Percentiles rank a stretch among this genome's conserved stretches.
These are phyloP conservation scores for Bruguiera sexangula DNA, from an alignment of 345 rosid species.

Conservation along the genomic window DNA sequence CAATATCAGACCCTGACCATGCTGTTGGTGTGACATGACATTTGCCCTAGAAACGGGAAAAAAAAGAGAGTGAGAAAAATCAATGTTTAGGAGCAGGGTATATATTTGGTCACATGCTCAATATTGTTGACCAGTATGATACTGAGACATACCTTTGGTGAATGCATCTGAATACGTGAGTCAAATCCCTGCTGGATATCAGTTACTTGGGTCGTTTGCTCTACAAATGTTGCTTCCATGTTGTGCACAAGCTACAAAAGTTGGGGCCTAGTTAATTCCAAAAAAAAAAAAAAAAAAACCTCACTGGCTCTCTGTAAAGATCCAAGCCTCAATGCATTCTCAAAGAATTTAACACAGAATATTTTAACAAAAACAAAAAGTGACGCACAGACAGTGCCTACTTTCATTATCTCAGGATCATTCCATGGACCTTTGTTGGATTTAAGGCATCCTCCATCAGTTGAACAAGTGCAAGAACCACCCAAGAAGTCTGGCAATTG, in stretches of 20 bases:
- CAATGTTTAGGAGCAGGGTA: slow-evolving; percentile 9
- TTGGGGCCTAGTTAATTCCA: slow-evolving; percentile 17
- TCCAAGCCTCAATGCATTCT: slow-evolving; percentile 16
- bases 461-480: slow-evolving; percentile 80
- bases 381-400: slow-evolving; percentile 21
- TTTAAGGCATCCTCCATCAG: slow-evolving; percentile 84
- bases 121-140: not conserved
- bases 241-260: slow-evolving; percentile 58
- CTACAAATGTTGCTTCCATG: slow-evolving; percentile 52
- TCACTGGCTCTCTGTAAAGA: slow-evolving; percentile 5
- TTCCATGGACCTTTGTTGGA: slow-evolving; percentile 97
- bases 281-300: not conserved
- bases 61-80: not conserved
- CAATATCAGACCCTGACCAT: slow-evolving; percentile 61
- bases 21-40: slow-evolving; percentile 43
- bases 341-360: slow-evolving; percentile 8
- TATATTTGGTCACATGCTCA: not conserved
- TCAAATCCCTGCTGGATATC: slow-evolving; percentile 41
- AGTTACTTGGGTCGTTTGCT: slow-evolving; percentile 57
- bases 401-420: slow-evolving; percentile 91
- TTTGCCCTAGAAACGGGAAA: slow-evolving; percentile 45
- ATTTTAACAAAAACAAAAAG: slow-evolving; percentile 1
- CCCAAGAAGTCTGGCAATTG: slow-evolving; percentile 96
- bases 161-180: slow-evolving; percentile 45
- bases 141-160: slow-evolving; percentile 46